A percentile compares a stretch with the other conserved stretches of the same genome.
Conservation (phyloP, 148 eudicot genomes). For the Arctostaphylos glauca region DNA sequence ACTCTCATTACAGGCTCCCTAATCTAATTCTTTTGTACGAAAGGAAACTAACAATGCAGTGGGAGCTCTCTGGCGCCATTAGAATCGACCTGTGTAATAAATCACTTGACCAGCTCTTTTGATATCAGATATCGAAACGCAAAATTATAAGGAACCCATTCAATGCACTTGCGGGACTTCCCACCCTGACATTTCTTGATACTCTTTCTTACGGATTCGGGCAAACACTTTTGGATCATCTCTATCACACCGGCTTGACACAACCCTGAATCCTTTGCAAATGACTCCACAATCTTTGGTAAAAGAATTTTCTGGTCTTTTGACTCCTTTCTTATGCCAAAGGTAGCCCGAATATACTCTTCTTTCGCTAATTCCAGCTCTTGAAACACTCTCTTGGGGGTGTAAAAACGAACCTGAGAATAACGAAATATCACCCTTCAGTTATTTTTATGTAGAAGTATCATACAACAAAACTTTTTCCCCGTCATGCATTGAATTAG, state of each 20-base stretch:
- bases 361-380: conserved; percentile 92
- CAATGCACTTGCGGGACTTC: conserved; percentile 62
- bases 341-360: conserved; percentile 92
- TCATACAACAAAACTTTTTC: background rate
- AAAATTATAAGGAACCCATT: conserved; percentile 80
- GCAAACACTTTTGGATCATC: conserved; percentile 76
- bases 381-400: conserved; percentile 70
- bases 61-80: background rate
- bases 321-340: conserved; percentile 65
- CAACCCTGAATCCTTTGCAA: conserved; percentile 71
- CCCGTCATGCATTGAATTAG: background rate
- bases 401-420: conserved; percentile 73
- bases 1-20: conserved; percentile 2
- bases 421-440: background rate
- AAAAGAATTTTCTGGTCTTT: conserved; percentile 53
- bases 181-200: conserved; percentile 60
- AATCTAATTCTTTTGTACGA: conserved; percentile 10
- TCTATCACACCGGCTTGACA: conserved; percentile 56
- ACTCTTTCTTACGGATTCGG: conserved; percentile 62
- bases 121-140: conserved; percentile 76
- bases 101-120: conserved; percentile 63
- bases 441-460: background rate
- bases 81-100: background rate
- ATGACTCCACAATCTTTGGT: conserved; percentile 76
- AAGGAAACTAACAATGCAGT: background rate